These are phyloP conservation scores for Gastrolobium villosum DNA, from an alignment of 306 rosid genomes.

Conservation along the genomic window DNA sequence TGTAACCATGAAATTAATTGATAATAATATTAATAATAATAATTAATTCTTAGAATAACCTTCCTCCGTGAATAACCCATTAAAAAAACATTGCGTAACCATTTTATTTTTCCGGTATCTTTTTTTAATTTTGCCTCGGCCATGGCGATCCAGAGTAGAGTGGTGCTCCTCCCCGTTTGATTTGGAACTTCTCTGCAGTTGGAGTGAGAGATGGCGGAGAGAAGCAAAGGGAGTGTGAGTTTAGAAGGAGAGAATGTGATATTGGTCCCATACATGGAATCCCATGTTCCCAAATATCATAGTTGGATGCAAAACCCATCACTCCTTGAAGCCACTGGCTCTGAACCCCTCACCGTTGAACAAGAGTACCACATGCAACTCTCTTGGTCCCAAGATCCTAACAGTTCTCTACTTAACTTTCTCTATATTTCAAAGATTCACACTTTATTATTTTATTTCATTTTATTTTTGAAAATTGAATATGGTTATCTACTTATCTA, in stretches of 20 bases:
- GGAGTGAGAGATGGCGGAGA: slow-evolving; percentile 32
- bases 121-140: too few relatives aligned
- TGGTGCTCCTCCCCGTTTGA: too few relatives aligned
- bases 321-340: slow-evolving; percentile 88
- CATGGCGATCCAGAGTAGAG: too few relatives aligned
- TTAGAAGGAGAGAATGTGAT: slow-evolving; percentile 78
- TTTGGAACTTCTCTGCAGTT: neutral
- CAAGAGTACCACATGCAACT: slow-evolving; percentile 90
- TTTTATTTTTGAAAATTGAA: too few relatives aligned
- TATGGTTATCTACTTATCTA: slow-evolving; percentile 48
- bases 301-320: slow-evolving; percentile 86
- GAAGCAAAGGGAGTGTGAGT: slow-evolving; percentile 60
- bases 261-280: slow-evolving; percentile 83
- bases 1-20: too few relatives aligned
- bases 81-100: neutral
- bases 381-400: slow-evolving; percentile 85
- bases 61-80: too few relatives aligned
- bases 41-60: too few relatives aligned
- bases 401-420: slow-evolving; percentile 61
- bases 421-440: neutral
- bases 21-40: too few relatives aligned
- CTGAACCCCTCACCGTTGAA: slow-evolving; percentile 86
- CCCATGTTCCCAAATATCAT: slow-evolving; percentile 86
- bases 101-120: too few relatives aligned
- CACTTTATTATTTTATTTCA: too few relatives aligned